Percentiles rank a stretch among this genome's conserved stretches.
phyloP scores from a whole-genome alignment of 2,329 filamentous ascomycete species.

The Mollisia scopiformis region DNA sequence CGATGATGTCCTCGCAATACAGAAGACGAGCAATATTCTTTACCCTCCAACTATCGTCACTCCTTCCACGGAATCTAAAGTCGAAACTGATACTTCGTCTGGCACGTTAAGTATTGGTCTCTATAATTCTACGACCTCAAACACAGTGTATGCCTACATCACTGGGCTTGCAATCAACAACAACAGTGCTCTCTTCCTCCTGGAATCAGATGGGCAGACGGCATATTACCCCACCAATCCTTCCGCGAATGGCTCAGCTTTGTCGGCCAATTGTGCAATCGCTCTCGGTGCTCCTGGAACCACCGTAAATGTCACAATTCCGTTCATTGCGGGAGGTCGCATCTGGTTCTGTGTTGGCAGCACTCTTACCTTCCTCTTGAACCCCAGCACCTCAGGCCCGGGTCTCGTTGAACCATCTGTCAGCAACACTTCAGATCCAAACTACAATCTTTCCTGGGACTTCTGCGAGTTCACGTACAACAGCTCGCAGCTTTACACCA shows the following conservation, averaged over 20 bases:
- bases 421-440: conserved; percentile 65
- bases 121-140: conserved; percentile 67
- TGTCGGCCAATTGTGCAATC: conserved; percentile 65
- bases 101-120: conserved; percentile 60
- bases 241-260: conserved; percentile 47
- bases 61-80: background rate
- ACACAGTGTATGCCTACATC: conserved; percentile 68
- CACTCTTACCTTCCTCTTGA: conserved; percentile 68
- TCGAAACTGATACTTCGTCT: background rate
- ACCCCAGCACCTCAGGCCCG: conserved; percentile 57
- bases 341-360: conserved; percentile 70
- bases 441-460: conserved; percentile 63
- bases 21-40: conserved; percentile 19
- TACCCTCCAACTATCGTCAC: conserved; percentile 12
- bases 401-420: conserved; percentile 77
- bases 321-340: conserved; percentile 70
- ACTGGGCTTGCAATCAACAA: conserved; percentile 66
- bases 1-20: conserved; percentile 19
- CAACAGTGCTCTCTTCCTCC: conserved; percentile 61
- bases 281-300: conserved; percentile 64
- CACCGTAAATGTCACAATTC: conserved; percentile 64
- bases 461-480: conserved; percentile 74
- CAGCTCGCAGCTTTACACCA: conserved; percentile 61
- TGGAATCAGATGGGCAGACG: conserved; percentile 68
- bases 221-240: conserved; percentile 67